Evolutionary conservation across 345 rosid species (phyloP).

Genomic region (Melastoma malabathricum): DNA sequence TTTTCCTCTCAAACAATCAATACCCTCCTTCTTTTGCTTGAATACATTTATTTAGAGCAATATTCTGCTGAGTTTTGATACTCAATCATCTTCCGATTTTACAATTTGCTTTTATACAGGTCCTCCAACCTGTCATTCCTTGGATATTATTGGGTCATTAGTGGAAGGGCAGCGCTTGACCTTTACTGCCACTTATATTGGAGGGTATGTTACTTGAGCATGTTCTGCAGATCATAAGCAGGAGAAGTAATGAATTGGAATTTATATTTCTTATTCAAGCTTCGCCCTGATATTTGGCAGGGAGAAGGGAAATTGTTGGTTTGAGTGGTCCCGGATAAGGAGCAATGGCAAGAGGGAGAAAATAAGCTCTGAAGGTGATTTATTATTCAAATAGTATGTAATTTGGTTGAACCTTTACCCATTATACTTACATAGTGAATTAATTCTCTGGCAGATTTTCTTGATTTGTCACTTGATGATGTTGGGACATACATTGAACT

Average conservation of each 20-base stretch:
- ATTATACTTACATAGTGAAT: constrained; percentile 4
- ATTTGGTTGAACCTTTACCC: not conserved
- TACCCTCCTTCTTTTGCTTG: too few species aligned
- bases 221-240: not conserved
- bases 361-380: constrained; percentile 52
- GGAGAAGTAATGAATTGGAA: too few species aligned
- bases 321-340: constrained; percentile 82
- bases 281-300: constrained; percentile 23
- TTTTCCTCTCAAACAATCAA: too few species aligned
- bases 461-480: constrained; percentile 75
- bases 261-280: constrained; percentile 5
- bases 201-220: constrained; percentile 53
- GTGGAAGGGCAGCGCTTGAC: constrained; percentile 89
- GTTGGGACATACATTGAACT: constrained; percentile 71
- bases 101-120: constrained; percentile 27
- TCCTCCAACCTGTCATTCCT: constrained; percentile 67
- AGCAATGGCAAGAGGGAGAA: constrained; percentile 50
- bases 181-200: constrained; percentile 67
- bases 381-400: constrained; percentile 2
- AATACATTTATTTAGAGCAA: too few species aligned
- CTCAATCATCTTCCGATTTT: too few species aligned
- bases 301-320: constrained; percentile 61
- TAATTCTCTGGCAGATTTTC: constrained; percentile 39
- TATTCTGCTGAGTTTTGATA: too few species aligned
- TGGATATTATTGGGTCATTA: constrained; percentile 84